Evolutionary conservation across 345 rosid species (phyloP).

Genomic region (Aquilaria sinensis): DNA sequence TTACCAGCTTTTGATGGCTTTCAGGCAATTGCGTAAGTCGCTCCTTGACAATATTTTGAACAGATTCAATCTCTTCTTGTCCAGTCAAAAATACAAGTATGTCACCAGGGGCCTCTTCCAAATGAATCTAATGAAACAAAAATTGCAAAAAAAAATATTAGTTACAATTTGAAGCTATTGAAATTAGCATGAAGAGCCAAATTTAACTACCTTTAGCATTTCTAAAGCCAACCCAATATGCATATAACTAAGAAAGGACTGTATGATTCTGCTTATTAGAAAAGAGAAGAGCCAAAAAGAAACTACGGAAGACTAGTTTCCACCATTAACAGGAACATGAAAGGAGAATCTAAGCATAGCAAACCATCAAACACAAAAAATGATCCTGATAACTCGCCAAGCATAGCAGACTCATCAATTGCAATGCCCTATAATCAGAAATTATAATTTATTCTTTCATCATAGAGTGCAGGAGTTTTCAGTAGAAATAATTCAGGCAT

Average conservation of each 20-base stretch:
- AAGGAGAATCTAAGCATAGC: not conserved
- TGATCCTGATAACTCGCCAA: not conserved
- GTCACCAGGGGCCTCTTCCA: conserved; percentile 80
- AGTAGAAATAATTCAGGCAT: not conserved
- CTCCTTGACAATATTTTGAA: conserved; percentile 66
- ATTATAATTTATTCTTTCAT: not conserved
- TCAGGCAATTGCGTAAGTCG: conserved; percentile 58
- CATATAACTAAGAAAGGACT: not conserved
- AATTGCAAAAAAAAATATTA: too few species aligned
- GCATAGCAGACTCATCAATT: not conserved
- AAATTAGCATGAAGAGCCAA: conserved; percentile 1
- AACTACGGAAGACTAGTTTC: not conserved
- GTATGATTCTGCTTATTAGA: not conserved
- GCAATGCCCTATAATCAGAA: not conserved
- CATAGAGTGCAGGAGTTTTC: not conserved
- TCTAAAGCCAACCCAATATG: too few species aligned
- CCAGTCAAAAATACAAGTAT: conserved; percentile 92
- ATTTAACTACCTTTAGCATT: not conserved
- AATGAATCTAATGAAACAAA: conserved; percentile 55
- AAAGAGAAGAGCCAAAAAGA: not conserved
- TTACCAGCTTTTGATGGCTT: conserved; percentile 42
- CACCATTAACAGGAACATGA: not conserved
- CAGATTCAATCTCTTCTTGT: conserved; percentile 93
- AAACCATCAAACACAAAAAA: not conserved
- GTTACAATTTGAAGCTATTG: not conserved